Evolutionary conservation across 495 filamentous ascomycete genomes (phyloP).

Genomic region (Cenococcum geophilum): DNA sequence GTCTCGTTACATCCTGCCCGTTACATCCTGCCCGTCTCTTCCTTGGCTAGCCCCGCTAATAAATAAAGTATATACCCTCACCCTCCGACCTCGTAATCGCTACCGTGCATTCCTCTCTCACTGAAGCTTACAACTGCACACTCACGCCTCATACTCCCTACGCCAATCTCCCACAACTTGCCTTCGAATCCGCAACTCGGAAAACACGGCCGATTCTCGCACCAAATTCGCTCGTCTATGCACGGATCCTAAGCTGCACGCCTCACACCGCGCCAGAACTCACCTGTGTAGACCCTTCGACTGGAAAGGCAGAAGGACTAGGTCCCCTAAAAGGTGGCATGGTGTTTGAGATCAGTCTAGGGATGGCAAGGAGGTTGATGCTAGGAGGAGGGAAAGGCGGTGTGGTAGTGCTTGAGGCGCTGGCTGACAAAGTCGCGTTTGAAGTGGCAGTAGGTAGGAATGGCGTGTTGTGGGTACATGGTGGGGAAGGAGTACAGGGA

Average conservation of each 20-base stretch:
- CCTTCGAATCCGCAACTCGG: conserved; percentile 86
- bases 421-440: conserved; percentile 71
- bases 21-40: neutral
- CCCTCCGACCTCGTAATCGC: conserved; percentile 78
- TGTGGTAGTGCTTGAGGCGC: conserved; percentile 68
- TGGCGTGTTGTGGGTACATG: conserved; percentile 84
- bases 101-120: conserved; percentile 64
- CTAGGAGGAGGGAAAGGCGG: conserved; percentile 58
- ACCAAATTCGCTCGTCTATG: conserved; percentile 75
- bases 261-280: conserved; percentile 83
- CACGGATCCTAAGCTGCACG: conserved; percentile 66
- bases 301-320: conserved; percentile 83
- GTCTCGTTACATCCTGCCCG: neutral
- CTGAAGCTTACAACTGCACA: conserved; percentile 69
- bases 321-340: conserved; percentile 83
- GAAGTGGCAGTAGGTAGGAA: conserved; percentile 94
- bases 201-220: conserved; percentile 79
- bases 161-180: conserved; percentile 74
- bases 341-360: conserved; percentile 72
- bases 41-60: neutral
- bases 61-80: conserved; percentile 64
- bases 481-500: conserved; percentile 42
- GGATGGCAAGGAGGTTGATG: conserved; percentile 68
- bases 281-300: conserved; percentile 76
- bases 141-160: conserved; percentile 64